These are phyloP conservation scores for Harrya chromipes DNA, from an alignment of 768 basidiomycete genomes.

Conservation along the genomic window DNA sequence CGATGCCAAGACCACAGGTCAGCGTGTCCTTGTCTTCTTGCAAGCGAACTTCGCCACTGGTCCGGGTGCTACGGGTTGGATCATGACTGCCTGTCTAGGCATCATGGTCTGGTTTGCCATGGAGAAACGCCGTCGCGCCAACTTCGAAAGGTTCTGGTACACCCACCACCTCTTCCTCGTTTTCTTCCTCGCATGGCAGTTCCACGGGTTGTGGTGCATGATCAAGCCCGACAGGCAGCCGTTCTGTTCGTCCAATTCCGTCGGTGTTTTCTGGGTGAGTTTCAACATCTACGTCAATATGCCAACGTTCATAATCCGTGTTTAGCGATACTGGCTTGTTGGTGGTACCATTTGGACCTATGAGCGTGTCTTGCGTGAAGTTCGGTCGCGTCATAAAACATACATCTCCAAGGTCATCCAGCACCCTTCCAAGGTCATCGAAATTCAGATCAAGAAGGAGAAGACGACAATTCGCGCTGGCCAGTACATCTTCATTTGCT, in stretches of 20 bases:
- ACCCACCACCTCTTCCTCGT: slow-evolving; percentile 84
- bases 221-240: slow-evolving; percentile 88
- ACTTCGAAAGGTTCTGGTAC: slow-evolving; percentile 92
- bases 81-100: slow-evolving; percentile 72
- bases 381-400: slow-evolving; percentile 86
- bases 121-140: slow-evolving; percentile 72
- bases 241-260: slow-evolving; percentile 77
- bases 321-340: slow-evolving; percentile 83
- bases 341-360: slow-evolving; percentile 82
- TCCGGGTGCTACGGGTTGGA: slow-evolving; percentile 83
- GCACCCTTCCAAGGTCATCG: slow-evolving; percentile 91
- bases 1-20: slow-evolving; percentile 48
- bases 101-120: slow-evolving; percentile 84
- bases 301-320: slow-evolving; percentile 5
- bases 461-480: slow-evolving; percentile 79
- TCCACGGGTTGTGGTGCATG: slow-evolving; percentile 98
- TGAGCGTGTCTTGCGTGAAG: slow-evolving; percentile 90
- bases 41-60: slow-evolving; percentile 77
- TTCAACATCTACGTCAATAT: background rate
- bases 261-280: slow-evolving; percentile 95
- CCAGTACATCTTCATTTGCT: slow-evolving; percentile 90
- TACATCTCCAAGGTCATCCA: slow-evolving; percentile 94
- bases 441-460: slow-evolving; percentile 97
- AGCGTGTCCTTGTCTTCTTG: slow-evolving; percentile 69
- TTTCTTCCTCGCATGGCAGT: slow-evolving; percentile 93